These are phyloP conservation scores for Pestalotiopsis sp. DNA, from an alignment of 2,329 filamentous ascomycete genomes.

Conservation along the genomic window DNA sequence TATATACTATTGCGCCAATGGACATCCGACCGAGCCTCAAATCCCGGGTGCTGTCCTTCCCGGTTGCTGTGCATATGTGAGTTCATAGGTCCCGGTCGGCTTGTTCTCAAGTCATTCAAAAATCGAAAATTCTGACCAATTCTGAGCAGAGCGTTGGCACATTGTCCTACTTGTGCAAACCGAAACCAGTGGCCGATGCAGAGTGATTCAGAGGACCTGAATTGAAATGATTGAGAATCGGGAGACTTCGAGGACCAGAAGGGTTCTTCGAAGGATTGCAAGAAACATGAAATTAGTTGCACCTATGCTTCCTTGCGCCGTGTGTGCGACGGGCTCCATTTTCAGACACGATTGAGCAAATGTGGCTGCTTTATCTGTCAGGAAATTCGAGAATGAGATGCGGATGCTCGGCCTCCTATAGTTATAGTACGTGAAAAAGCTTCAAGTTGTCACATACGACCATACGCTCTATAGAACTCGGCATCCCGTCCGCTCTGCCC, in stretches of 20 bases:
- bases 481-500: conserved; percentile 3
- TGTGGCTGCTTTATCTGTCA: no score
- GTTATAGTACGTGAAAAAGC: background rate
- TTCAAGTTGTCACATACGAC: background rate
- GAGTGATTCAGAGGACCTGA: background rate
- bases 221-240: no score
- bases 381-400: no score
- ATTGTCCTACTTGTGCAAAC: background rate
- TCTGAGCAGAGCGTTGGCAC: background rate
- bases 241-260: no score
- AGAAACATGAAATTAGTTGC: no score
- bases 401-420: background rate
- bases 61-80: conserved; percentile 1
- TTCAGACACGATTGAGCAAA: no score
- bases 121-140: background rate
- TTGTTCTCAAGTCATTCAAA: background rate
- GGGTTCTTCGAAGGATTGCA: no score
- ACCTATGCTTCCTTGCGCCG: no score
- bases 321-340: no score
- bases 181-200: background rate
- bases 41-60: conserved; percentile 7
- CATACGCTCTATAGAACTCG: background rate
- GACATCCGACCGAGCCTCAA: background rate
- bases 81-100: background rate
- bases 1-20: conserved; percentile 8